Base-by-base conservation (phyloP, 2,329 filamentous ascomycete genomes). In the Colletotrichum tofieldiae region DNA sequence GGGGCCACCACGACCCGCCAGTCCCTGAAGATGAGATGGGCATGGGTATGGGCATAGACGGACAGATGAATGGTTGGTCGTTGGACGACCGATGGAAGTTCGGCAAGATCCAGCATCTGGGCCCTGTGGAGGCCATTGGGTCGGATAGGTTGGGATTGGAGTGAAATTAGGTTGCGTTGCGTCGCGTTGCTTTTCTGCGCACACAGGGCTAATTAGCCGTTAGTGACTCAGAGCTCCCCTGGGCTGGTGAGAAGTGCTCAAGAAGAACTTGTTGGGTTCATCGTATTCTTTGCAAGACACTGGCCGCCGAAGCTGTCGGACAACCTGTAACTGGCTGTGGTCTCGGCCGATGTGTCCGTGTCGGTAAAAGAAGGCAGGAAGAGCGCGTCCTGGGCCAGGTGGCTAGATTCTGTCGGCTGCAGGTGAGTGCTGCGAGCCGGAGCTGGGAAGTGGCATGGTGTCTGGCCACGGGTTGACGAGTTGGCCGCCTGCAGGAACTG, bases 41-140 rank as follows among this genome's bases (percentile, higher is more conserved):
- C 56, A 71, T 60, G 29, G 41, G 43, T 39, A 71, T 60, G 55
- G 63, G 47, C 39, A 35, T 60, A 55, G 26, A 63, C 16, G 32
- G 32, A 37, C 9, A 43, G 20, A 55, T 47, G 45, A 55, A 64
- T 60, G 52, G 69, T 49, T 68, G 59, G 51, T 54, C 8, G 51
- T 18, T 35, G 51, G 51, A 54, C 29, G 65, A 60, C 37, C 52
- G 65, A 69, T 72, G 59, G 59, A 60, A 64, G 45, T 72, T 69
- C 69, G 65, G 69, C 54, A 72, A 69, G 65, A 72, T 72, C 70
- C 70, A 72, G 65, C 52, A 72, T 72, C 59, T 69, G 66, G 60
- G 65, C 70, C 55, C 32, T 68, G 65, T 55, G 54, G 58, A 71
- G 49, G 45, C 14, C 37, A 18, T 49, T 14, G 32, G 62, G 39